Conservation (phyloP, 805 yeast genomes). For the Clavispora carvajalis region DNA sequence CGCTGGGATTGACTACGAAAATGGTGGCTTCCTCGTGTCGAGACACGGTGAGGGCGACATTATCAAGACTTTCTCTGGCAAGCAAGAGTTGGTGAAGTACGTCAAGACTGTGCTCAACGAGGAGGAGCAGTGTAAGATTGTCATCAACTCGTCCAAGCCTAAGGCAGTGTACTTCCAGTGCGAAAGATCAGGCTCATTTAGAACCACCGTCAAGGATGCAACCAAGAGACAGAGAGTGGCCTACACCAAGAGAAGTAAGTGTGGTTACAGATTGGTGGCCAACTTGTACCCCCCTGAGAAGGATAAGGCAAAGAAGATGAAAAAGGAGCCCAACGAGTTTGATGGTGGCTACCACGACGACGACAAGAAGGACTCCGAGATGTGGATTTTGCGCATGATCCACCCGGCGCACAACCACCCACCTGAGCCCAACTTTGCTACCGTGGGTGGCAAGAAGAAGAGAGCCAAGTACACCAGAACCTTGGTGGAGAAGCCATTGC, state of each 20-base stretch:
- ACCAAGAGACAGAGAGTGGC: conserved; percentile 43
- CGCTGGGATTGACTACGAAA: conserved; percentile 16
- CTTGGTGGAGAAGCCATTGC: conserved; percentile 41
- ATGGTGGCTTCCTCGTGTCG: conserved; percentile 16
- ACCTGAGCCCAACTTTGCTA: conserved; percentile 32
- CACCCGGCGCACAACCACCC: conserved; percentile 43
- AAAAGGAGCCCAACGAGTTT: conserved; percentile 21
- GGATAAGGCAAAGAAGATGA: conserved; percentile 31
- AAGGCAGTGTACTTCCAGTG: conserved; percentile 46
- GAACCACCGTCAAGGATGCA: conserved; percentile 44
- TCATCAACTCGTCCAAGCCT: conserved; percentile 42
- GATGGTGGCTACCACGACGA: conserved; percentile 16
- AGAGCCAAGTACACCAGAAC: conserved; percentile 35
- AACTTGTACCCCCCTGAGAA: conserved; percentile 39
- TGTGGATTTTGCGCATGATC: conserved; percentile 45
- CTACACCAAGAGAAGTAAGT: conserved; percentile 42
- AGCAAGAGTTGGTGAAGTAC: conserved; percentile 22
- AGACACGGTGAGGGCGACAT: conserved; percentile 19
- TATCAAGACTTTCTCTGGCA: conserved; percentile 18
- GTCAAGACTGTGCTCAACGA: conserved; percentile 36
- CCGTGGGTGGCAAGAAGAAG: conserved; percentile 29
- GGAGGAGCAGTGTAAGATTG: conserved; percentile 37
- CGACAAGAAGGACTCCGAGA: conserved; percentile 25
- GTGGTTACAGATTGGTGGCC: conserved; percentile 40
- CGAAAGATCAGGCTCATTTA: conserved; percentile 40